Percentiles rank a stretch among this genome's conserved stretches.
phyloP scores from a whole-genome alignment of 768 basidiomycete genomes.

The Suillus ampliporus region DNA sequence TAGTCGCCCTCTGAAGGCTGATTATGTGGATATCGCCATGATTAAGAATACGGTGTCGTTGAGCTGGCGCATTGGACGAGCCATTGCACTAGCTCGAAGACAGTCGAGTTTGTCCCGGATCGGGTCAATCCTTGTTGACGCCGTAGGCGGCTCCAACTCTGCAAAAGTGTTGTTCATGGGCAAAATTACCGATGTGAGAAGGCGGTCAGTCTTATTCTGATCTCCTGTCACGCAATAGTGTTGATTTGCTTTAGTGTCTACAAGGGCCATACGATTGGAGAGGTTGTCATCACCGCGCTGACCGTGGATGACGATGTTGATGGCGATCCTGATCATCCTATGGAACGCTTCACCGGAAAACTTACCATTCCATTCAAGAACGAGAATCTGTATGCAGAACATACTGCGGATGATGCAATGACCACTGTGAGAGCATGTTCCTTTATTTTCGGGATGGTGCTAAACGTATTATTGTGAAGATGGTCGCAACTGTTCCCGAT shows the following conservation, averaged over 20 bases:
- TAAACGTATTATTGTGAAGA: constrained; percentile 32
- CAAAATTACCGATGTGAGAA: constrained; percentile 59
- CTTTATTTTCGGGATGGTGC: constrained; percentile 4
- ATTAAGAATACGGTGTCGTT: constrained; percentile 60
- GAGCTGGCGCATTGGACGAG: constrained; percentile 67
- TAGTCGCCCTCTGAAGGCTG: constrained; percentile 44
- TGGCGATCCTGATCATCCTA: constrained; percentile 25
- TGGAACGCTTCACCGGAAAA: constrained; percentile 32
- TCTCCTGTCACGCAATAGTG: background rate
- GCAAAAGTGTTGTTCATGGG: constrained; percentile 57
- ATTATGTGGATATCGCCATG: constrained; percentile 44
- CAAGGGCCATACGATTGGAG: constrained; percentile 48
- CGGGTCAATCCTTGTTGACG: constrained; percentile 40
- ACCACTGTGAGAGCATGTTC: constrained; percentile 20
- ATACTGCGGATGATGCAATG: constrained; percentile 37
- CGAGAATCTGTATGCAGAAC: constrained; percentile 60
- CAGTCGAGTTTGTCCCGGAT: constrained; percentile 47
- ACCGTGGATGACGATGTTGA: constrained; percentile 34
- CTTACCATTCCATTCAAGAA: constrained; percentile 66
- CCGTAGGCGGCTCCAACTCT: constrained; percentile 40
- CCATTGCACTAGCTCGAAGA: constrained; percentile 57
- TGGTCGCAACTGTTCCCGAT: constrained; percentile 66
- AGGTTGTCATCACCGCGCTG: constrained; percentile 38
- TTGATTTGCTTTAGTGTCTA: constrained; percentile 22
- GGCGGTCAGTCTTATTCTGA: constrained; percentile 30